These are phyloP conservation scores for Stenogyne calaminthoides DNA, from an alignment of 305 asterid genomes.

Conservation along the genomic window DNA sequence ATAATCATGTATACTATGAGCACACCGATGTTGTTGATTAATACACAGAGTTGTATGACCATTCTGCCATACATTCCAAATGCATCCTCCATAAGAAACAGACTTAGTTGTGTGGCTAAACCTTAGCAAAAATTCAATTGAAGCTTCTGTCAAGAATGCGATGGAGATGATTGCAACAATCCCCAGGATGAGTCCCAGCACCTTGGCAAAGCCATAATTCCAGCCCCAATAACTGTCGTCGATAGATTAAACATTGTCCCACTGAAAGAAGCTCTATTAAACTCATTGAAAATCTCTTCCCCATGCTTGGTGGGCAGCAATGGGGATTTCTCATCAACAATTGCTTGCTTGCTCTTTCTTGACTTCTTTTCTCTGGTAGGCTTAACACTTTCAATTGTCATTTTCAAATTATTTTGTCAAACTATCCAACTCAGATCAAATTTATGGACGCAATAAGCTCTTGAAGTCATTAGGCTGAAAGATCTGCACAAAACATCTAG, in stretches of 20 bases:
- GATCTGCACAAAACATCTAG: too few relatives aligned
- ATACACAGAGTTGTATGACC: slow-evolving; percentile 71
- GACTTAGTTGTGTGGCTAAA: slow-evolving; percentile 80
- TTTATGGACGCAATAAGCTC: too few relatives aligned
- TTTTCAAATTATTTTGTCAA: too few relatives aligned
- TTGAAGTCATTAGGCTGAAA: too few relatives aligned
- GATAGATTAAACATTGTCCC: slow-evolving; percentile 98
- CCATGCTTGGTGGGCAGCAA: too few relatives aligned
- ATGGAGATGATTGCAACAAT: slow-evolving; percentile 67
- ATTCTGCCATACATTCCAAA: slow-evolving; percentile 79
- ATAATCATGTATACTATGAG: slow-evolving; percentile 98
- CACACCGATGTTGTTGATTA: slow-evolving; percentile 89
- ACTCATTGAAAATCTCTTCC: slow-evolving; percentile 70
- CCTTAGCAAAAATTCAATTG: slow-evolving; percentile 81
- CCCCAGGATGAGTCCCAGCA: slow-evolving; percentile 86
- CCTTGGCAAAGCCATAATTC: slow-evolving; percentile 99
- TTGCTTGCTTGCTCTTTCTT: too few relatives aligned
- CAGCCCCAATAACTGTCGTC: slow-evolving; percentile 96
- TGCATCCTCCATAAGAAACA: slow-evolving; percentile 83
- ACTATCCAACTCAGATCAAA: too few relatives aligned
- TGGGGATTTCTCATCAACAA: too few relatives aligned
- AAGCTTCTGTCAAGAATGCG: slow-evolving; percentile 94
- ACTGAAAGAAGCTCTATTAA: slow-evolving; percentile 95
- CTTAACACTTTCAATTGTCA: too few relatives aligned
- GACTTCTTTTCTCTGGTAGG: too few relatives aligned